These are phyloP conservation scores for Ogataea degrootiae DNA, from an alignment of 805 yeast species.

Conservation along the genomic window DNA sequence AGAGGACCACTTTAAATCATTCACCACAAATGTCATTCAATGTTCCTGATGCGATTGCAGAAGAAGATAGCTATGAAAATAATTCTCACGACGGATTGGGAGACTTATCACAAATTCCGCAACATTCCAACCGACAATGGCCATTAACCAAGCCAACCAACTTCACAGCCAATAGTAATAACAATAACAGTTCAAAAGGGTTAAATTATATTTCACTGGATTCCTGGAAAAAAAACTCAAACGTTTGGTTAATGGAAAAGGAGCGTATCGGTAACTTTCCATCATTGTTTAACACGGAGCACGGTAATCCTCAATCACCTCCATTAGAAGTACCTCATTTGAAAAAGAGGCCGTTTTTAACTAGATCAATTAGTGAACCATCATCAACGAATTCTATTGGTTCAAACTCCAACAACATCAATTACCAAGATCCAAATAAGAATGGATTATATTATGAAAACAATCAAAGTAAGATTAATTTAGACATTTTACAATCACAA, in stretches of 20 bases:
- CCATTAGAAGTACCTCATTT: no score
- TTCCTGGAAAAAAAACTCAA: slow-evolving; percentile 23
- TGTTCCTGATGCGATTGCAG: slow-evolving; percentile 9
- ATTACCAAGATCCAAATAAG: no score
- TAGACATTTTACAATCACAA: neutral
- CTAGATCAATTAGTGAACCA: slow-evolving; percentile 20
- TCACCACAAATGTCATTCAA: neutral
- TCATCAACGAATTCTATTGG: slow-evolving; percentile 9
- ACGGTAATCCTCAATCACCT: slow-evolving; percentile 1
- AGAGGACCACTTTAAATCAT: neutral
- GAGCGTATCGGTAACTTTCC: slow-evolving; percentile 16
- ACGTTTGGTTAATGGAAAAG: slow-evolving; percentile 19
- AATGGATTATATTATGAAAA: no score
- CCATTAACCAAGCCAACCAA: neutral
- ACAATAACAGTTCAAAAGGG: neutral
- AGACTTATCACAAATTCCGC: slow-evolving; percentile 21
- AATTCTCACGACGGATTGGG: slow-evolving; percentile 8
- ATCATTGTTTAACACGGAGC: neutral
- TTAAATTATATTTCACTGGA: slow-evolving; percentile 25
- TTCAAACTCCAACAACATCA: neutral
- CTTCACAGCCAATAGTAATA: neutral
- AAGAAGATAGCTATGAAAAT: slow-evolving; percentile 5
- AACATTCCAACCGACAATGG: slow-evolving; percentile 14
- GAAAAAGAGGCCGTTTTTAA: slow-evolving; percentile 7
- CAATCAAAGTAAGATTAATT: neutral